Conservation (phyloP, 495 filamentous ascomycete species). For the Lepidopterella palustris region DNA sequence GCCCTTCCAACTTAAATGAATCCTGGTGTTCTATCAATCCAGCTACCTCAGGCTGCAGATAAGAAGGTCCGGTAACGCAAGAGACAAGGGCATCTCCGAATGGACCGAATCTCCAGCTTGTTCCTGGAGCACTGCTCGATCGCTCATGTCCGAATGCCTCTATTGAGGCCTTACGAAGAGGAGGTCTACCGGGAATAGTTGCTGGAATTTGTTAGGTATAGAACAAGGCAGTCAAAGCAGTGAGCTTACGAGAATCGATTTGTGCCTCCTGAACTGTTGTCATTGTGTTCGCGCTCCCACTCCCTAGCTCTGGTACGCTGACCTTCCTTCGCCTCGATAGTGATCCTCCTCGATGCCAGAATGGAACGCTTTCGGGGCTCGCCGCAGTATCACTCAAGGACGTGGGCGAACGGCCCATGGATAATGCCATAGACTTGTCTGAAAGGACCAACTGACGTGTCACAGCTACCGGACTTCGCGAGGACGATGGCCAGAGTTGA, state of each 20-base stretch:
- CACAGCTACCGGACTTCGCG: conserved; percentile 19
- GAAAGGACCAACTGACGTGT: conserved; percentile 7
- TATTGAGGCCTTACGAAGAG: conserved; percentile 39
- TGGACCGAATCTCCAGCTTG: conserved; percentile 29
- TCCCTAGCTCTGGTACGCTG: conserved; percentile 57
- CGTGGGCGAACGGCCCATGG: conserved; percentile 30
- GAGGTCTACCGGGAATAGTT: conserved; percentile 64
- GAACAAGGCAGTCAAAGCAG: not conserved
- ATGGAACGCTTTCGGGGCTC: conserved; percentile 13
- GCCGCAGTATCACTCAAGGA: conserved; percentile 32
- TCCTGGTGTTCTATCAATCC: not conserved
- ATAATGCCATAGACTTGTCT: conserved; percentile 30
- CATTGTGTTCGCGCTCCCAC: too few relatives aligned
- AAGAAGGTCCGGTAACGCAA: conserved; percentile 25
- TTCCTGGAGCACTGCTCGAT: conserved; percentile 56
- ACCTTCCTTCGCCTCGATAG: conserved; percentile 50
- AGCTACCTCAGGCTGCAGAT: conserved; percentile 6
- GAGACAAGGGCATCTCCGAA: conserved; percentile 30
- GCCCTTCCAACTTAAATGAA: conserved; percentile 4
- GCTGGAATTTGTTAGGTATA: conserved; percentile 44
- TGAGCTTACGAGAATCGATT: conserved; percentile 67
- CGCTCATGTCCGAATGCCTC: conserved; percentile 46
- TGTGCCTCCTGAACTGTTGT: conserved; percentile 59
- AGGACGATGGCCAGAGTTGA: conserved; percentile 26
- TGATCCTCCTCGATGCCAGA: conserved; percentile 28